phyloP scores from a whole-genome alignment of 1,284 basidiomycete species.

The Apiotrichum siamense region DNA sequence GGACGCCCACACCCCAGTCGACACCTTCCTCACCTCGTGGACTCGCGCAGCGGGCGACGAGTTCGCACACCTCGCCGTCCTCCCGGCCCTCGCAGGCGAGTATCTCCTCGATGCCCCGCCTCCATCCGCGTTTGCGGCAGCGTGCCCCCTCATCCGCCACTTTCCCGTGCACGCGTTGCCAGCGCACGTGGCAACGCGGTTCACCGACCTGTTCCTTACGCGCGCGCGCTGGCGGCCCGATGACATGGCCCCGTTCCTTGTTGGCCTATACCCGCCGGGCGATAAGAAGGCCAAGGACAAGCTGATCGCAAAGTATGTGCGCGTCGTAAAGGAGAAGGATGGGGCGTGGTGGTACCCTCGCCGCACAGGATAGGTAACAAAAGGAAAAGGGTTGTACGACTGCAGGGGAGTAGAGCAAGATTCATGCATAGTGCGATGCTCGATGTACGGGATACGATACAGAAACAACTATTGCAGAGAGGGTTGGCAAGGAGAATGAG shows the following conservation, averaged over 20 bases:
- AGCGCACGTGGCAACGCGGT: constrained; percentile 65
- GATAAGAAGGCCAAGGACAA: constrained; percentile 76
- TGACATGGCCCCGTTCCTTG: constrained; percentile 72
- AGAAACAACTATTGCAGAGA: too few species aligned
- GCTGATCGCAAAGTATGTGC: constrained; percentile 73
- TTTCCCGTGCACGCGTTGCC: constrained; percentile 70
- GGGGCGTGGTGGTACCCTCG: constrained; percentile 44
- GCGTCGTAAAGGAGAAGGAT: constrained; percentile 67
- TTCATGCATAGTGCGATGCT: too few species aligned
- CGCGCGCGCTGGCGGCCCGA: constrained; percentile 67
- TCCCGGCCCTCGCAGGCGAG: constrained; percentile 60
- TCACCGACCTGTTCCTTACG: constrained; percentile 74
- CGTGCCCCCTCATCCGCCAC: constrained; percentile 52
- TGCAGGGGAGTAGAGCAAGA: too few species aligned
- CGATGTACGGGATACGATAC: too few species aligned
- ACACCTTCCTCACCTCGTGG: constrained; percentile 63
- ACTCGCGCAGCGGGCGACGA: constrained; percentile 63
- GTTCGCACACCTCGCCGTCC: constrained; percentile 57
- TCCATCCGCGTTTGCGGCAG: constrained; percentile 17
- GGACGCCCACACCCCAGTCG: constrained; percentile 39
- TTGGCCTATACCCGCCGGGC: constrained; percentile 65
- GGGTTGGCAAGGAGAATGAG: too few species aligned
- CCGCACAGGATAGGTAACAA: constrained; percentile 28
- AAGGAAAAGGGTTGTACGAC: too few species aligned
- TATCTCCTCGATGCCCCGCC: constrained; percentile 51